Evolutionary conservation across 805 yeast species (phyloP).

Genomic region (Hanseniaspora occidentalis): DNA sequence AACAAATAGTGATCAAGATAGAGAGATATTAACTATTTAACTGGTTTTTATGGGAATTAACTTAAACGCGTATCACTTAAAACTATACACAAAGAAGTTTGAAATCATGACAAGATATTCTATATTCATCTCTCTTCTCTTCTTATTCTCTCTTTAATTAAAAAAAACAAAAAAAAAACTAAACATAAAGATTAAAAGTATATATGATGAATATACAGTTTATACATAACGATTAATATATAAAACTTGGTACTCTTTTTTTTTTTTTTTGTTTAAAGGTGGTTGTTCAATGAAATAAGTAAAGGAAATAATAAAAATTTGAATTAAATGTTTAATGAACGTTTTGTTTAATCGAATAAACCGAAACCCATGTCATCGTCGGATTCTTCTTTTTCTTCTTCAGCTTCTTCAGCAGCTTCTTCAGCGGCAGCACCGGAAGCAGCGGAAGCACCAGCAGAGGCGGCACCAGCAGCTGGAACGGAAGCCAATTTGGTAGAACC

Average conservation of each 20-base stretch:
- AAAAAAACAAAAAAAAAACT: too few relatives aligned
- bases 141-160: background rate
- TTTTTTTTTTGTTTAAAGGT: background rate
- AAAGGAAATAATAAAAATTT: background rate
- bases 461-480: constrained; percentile 76
- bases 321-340: background rate
- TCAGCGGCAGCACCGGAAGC: constrained; percentile 42
- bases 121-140: background rate
- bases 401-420: constrained; percentile 46
- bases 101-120: too few relatives aligned
- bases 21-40: too few relatives aligned
- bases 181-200: background rate
- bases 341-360: constrained; percentile 41
- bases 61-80: too few relatives aligned
- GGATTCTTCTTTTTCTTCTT: constrained; percentile 38
- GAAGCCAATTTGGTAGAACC: constrained; percentile 74
- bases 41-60: too few relatives aligned
- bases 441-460: constrained; percentile 46
- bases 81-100: too few relatives aligned
- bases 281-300: background rate
- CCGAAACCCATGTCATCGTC: constrained; percentile 74
- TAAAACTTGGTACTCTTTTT: background rate
- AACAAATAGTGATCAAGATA: too few relatives aligned
- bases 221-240: too few relatives aligned
- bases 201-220: too few relatives aligned